Base-by-base conservation (phyloP, 75 land plant species). In the Pinus tabuliformis region DNA sequence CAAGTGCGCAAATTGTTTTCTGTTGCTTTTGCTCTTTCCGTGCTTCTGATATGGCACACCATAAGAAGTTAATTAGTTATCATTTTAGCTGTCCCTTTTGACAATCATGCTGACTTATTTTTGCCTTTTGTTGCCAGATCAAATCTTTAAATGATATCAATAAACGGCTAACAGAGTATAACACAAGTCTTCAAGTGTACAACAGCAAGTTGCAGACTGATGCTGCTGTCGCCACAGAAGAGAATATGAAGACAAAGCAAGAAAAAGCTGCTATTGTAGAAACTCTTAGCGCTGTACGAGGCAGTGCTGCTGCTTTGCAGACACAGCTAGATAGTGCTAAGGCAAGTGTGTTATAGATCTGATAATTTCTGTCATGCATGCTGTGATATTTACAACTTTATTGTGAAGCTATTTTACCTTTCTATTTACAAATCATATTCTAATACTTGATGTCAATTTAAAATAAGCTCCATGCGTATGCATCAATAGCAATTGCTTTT, bases 171-270 rank as follows among this genome's bases (percentile, higher is more conserved):
- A 70, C 80, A 20, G 83, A 82, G 57, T 82, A 82, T 58, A 82
- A 82, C 39, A 82, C 83, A 37, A 82, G 83, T 56, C 73, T 82
- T 20, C 83, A 82, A 49, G 80, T 57, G 56, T 82, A 82, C 58
- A 82, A 82, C 60, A 82, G 81, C 57, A 82, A 82, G 58, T 58
- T 82, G 39, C 83, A 82, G 59, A 78, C 28, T 63, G 83, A 82
- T 78, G 83, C 81, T 17, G 60, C 82, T 9, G 28, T 62, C n/a
- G 83, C 83, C 3, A 79, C 81, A 37, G 83, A 82, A 78, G 83
- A 82, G 49, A 82, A 78, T 58, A n/a, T 62, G 61, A 82, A 73
- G 73, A 82, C 81, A 33, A 82, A 82, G 58, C 80, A 79, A 56
- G 83, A 82, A 33, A 82, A 82, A 71, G 72, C 82, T 14, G 70